A percentile compares a stretch with the other conserved stretches of the same genome.
These are phyloP conservation scores for Moniliophthora roreri DNA, from an alignment of 1,284 basidiomycete genomes.

Conservation along the genomic window DNA sequence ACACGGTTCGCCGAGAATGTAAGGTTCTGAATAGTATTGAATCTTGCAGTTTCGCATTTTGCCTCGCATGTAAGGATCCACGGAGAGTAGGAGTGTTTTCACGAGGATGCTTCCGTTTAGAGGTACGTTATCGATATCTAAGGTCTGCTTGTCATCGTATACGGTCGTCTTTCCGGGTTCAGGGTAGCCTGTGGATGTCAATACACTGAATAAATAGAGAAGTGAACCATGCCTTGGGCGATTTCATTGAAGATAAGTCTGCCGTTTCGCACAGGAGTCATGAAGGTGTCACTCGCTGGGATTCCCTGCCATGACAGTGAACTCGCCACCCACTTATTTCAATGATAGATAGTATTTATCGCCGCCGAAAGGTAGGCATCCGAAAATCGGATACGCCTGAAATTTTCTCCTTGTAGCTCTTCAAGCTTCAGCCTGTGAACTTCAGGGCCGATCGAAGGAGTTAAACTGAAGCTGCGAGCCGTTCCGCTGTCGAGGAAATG, in stretches of 20 bases:
- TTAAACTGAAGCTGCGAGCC: too few species aligned
- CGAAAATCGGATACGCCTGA: too few species aligned
- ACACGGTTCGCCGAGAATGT: not conserved
- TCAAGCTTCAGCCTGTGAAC: too few species aligned
- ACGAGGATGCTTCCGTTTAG: constrained; percentile 53
- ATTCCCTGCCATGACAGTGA: too few species aligned
- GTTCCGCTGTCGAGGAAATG: too few species aligned
- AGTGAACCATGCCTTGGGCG: constrained; percentile 25
- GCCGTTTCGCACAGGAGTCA: constrained; percentile 33
- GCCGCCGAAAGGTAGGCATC: too few species aligned
- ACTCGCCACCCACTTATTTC: too few species aligned
- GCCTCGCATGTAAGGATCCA: constrained; percentile 52
- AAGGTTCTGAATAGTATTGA: constrained; percentile 27
- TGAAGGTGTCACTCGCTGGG: too few species aligned
- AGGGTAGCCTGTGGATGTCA: constrained; percentile 36
- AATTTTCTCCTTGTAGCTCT: too few species aligned
- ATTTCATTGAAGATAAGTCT: constrained; percentile 36
- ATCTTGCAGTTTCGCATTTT: constrained; percentile 32
- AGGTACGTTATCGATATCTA: constrained; percentile 49
- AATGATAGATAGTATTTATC: too few species aligned
- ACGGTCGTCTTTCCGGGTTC: constrained; percentile 46
- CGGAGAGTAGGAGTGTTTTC: constrained; percentile 44
- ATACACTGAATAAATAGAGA: not conserved
- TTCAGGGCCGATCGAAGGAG: too few species aligned
- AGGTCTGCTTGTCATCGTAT: constrained; percentile 44